Evolutionary conservation across 1,139 yeast genomes (phyloP).

Genomic region (Zygosaccharomyces sapae): DNA sequence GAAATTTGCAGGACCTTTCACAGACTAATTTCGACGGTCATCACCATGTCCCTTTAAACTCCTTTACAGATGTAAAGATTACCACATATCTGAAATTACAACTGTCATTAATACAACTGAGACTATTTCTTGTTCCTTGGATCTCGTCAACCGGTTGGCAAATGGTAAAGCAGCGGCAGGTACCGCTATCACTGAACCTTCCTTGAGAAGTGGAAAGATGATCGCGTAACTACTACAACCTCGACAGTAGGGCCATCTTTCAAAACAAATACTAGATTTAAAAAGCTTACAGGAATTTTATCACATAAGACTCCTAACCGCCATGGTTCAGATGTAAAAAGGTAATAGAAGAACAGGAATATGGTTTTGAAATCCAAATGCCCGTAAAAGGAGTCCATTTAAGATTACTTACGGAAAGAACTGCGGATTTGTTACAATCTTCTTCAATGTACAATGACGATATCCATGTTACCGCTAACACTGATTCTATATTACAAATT

Average conservation of each 20-base stretch:
- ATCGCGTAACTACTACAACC: conserved; percentile 21
- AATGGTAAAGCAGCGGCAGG: conserved; percentile 14
- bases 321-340: conserved; percentile 15
- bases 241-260: conserved; percentile 20
- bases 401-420: conserved; percentile 58
- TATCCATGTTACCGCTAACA: conserved; percentile 37
- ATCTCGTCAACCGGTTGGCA: conserved; percentile 28
- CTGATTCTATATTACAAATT: conserved; percentile 48
- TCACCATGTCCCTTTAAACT: conserved; percentile 12
- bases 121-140: conserved; percentile 27
- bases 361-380: conserved; percentile 26
- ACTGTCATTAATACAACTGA: conserved; percentile 29
- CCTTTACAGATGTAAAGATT: conserved; percentile 33
- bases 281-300: conserved; percentile 18
- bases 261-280: conserved; percentile 20
- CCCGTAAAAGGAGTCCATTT: conserved; percentile 54
- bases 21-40: conserved; percentile 35
- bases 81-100: conserved; percentile 20
- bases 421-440: conserved; percentile 64
- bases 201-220: conserved; percentile 6
- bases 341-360: conserved; percentile 21
- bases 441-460: conserved; percentile 42
- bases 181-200: conserved; percentile 7
- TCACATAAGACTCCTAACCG: conserved; percentile 22
- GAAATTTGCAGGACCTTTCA: conserved; percentile 40